Evolutionary conservation across 257 asterid genomes (phyloP), one percentile per base, ranked within the genome.

Genomic region (Jacaranda copaia): DNA sequence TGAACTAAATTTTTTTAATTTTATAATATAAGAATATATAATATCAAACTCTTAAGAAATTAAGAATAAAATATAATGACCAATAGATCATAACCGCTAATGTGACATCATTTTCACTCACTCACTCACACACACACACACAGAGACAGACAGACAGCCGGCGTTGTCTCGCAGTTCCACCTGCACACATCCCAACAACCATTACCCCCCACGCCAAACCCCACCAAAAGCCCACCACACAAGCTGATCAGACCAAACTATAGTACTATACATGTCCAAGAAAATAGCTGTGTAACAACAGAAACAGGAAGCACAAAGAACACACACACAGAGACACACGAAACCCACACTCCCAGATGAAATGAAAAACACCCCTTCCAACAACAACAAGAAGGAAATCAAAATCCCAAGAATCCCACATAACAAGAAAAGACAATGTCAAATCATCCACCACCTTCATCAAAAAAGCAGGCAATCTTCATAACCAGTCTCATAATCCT

Each of bases 401-500:
- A 35, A 36, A 59, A 60, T 68, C 8, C 73, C 68, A 32, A 74
- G 49, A 74, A 71, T 18, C 72, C 72, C 18, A 81, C 46, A 42
- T 25, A 25, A 25, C 32, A 25, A 25, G 32, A 25, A 25, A 42
- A 8, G 10, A 13, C 56, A 49, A 49, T 49, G 56, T 11, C 56
- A 49, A 11, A 6, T 40, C 75, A 40, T 3, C 91, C 91, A 3
- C 70, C 85, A 14, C 4, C 86, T 18, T 19, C 89, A 69, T 68
- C 91, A 36, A 88, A 57, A 59, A 81, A 84, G 18, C 83, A 85
- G 20, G 68, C 93, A 3, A 53, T 91, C 1, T 88, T 91, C 85
- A 89, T 93, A 52, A 53, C 89, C 70, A 20, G 85, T 42, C 87
- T 93, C 5, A 90, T 93, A 13, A 53, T 85, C 74, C 82, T 90